A percentile compares a stretch with the other conserved stretches of the same genome.
Evolutionary conservation across 805 yeast genomes (phyloP).

Genomic region (Saturnispora quitensis): DNA sequence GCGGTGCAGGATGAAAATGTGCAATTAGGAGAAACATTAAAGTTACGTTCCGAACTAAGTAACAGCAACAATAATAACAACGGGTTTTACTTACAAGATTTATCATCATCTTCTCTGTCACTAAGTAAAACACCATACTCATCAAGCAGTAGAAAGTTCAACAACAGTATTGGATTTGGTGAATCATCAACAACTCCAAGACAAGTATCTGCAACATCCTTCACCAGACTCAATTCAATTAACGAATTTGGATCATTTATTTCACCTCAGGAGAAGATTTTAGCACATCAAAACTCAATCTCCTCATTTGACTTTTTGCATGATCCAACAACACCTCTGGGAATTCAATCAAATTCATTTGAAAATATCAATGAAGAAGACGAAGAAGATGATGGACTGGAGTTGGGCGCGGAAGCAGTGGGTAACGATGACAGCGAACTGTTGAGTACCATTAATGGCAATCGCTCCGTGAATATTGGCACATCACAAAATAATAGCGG

Average conservation of each 20-base stretch:
- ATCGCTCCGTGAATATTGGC: background rate
- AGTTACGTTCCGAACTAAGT: conserved; percentile 8
- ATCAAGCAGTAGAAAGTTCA: conserved; percentile 18
- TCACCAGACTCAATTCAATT: conserved; percentile 8
- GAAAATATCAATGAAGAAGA: background rate
- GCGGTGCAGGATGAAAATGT: conserved; percentile 23
- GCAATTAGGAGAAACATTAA: conserved; percentile 12
- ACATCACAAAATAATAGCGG: conserved; percentile 7
- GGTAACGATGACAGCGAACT: conserved; percentile 6
- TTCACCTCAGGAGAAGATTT: conserved; percentile 13
- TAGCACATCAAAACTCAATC: conserved; percentile 16
- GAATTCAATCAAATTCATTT: conserved; percentile 4
- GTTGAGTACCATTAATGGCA: conserved; percentile 10
- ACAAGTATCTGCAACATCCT: conserved; percentile 10
- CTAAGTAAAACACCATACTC: conserved; percentile 19
- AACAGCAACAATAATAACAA: background rate
- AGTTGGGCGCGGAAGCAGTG: conserved; percentile 11
- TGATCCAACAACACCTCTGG: background rate
- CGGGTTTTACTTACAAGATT: conserved; percentile 25
- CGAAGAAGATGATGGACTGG: conserved; percentile 11
- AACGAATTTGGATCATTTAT: conserved; percentile 4
- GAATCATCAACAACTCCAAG: conserved; percentile 42
- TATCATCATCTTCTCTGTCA: conserved; percentile 20
- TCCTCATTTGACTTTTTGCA: conserved; percentile 9
- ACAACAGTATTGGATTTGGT: conserved; percentile 31